A percentile compares a stretch with the other conserved stretches of the same genome.
Evolutionary conservation across 1,284 basidiomycete species (phyloP).

Genomic region (Melampsora larici-populina): DNA sequence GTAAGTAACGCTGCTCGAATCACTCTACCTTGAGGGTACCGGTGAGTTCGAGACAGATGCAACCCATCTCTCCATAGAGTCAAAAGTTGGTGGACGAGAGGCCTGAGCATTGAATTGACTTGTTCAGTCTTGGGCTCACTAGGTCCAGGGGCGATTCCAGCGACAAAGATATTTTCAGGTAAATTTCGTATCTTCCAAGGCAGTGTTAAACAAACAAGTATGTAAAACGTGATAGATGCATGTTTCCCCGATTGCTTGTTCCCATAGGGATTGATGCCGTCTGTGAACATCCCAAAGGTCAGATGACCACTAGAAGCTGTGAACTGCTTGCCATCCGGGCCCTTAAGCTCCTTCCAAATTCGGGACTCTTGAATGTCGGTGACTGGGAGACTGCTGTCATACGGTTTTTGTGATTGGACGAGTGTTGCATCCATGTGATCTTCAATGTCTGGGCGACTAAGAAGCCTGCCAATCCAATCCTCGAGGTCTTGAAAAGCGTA

Average conservation of each 20-base stretch:
- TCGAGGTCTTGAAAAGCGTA: slow-evolving; percentile 3
- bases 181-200: slow-evolving; percentile 43
- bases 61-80: slow-evolving; percentile 52
- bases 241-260: slow-evolving; percentile 13
- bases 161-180: slow-evolving; percentile 45
- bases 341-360: slow-evolving; percentile 6
- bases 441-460: background rate
- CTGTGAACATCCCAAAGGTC: slow-evolving; percentile 23
- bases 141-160: slow-evolving; percentile 55
- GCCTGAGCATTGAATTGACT: slow-evolving; percentile 52
- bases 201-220: slow-evolving; percentile 33
- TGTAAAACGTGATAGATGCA: slow-evolving; percentile 5
- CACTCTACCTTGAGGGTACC: background rate
- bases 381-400: background rate
- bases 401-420: background rate
- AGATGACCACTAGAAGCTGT: background rate
- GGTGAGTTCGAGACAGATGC: slow-evolving; percentile 1
- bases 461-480: slow-evolving; percentile 8
- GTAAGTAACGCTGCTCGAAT: slow-evolving; percentile 7
- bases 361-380: slow-evolving; percentile 12
- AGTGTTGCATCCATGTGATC: background rate
- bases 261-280: slow-evolving; percentile 27
- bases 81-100: slow-evolving; percentile 51
- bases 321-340: no score
- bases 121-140: slow-evolving; percentile 52